Base-by-base conservation (phyloP, 176 grass and related monocot species). In the Lolium rigidum region DNA sequence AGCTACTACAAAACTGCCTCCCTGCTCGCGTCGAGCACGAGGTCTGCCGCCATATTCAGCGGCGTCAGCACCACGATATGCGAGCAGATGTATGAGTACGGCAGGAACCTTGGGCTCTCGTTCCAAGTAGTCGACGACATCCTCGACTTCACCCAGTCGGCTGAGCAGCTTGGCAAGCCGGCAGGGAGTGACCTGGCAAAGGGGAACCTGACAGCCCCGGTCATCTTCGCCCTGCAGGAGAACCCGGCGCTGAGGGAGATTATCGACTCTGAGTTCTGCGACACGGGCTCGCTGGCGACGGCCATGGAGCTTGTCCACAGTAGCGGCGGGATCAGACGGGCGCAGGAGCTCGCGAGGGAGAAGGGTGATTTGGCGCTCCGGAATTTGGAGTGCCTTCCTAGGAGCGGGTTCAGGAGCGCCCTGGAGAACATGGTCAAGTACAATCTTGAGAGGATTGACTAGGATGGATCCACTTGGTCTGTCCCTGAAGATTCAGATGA, bases 121-220 rank as follows among this genome's bases (percentile, higher is more conserved):
- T 99, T 99, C 85, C 94, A 99, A 70, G 89, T 99, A 2, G 97
- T 99, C 9, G 97, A 99, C 77, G 94, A 96, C 79, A 96, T 99
- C 88, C 91, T 99, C 9, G 94, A 99, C 74, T 94, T 99, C 82
- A 99, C 97, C 66, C 92, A 96, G 48, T 99, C 97, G 44, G 87
- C 90, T 4, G 97, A 94, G 85, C 97, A 99, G 48, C 82, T 99
- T 0, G 94, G 97, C 47, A 99, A 99, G 68, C 94, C 97, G 14
- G 88, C 97, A 2, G 86, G 85, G 31, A 96, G 82, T 10, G 97
- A 99, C 67, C 74, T 99, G 50, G 87, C 86, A 0, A 94, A 96
- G 71, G 97, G 97, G 16, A 99, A 93, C 58, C 78, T 99, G 52
- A 99, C 97, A 8, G 94, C 92, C 4, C 90, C 94, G 0, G 88